Percentiles rank a stretch among this genome's conserved stretches.
These are phyloP conservation scores for Phaeoacremonium minimum DNA, from an alignment of 2,329 filamentous ascomycete species.

Conservation along the genomic window DNA sequence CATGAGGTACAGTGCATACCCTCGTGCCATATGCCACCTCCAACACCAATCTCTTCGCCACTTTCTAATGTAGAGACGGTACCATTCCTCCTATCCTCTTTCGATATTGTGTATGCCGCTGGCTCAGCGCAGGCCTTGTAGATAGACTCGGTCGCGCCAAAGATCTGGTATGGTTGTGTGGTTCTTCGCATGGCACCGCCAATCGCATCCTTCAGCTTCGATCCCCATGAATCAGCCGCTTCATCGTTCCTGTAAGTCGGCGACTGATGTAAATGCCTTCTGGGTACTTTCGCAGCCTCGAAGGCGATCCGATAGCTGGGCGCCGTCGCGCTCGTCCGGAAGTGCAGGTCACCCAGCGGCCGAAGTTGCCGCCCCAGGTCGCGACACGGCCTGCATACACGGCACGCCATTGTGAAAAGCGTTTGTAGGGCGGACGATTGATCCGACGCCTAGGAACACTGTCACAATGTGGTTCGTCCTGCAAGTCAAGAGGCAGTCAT, in stretches of 20 bases:
- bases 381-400: conserved; percentile 31
- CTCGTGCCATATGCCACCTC: conserved; percentile 75
- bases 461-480: too few species aligned
- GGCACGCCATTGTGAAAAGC: conserved; percentile 37
- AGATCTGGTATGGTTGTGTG: conserved; percentile 64
- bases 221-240: conserved; percentile 2
- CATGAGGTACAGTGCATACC: conserved; percentile 45
- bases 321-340: too few species aligned
- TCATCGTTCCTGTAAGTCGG: too few species aligned
- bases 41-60: conserved; percentile 78
- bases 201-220: too few species aligned
- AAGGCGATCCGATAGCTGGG: too few species aligned
- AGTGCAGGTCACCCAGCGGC: too few species aligned
- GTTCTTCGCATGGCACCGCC: too few species aligned
- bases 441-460: too few species aligned
- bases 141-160: conserved; percentile 72
- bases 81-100: conserved; percentile 60
- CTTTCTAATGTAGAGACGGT: conserved; percentile 67
- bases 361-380: conserved; percentile 16
- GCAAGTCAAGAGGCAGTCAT: too few species aligned
- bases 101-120: conserved; percentile 73
- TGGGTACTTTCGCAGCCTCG: conserved; percentile 15
- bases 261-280: not conserved
- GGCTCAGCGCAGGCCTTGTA: conserved; percentile 71
- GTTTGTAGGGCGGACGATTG: too few species aligned